phyloP scores from a whole-genome alignment of 2,329 filamentous ascomycete species.

The Botrytis pseudocinerea region DNA sequence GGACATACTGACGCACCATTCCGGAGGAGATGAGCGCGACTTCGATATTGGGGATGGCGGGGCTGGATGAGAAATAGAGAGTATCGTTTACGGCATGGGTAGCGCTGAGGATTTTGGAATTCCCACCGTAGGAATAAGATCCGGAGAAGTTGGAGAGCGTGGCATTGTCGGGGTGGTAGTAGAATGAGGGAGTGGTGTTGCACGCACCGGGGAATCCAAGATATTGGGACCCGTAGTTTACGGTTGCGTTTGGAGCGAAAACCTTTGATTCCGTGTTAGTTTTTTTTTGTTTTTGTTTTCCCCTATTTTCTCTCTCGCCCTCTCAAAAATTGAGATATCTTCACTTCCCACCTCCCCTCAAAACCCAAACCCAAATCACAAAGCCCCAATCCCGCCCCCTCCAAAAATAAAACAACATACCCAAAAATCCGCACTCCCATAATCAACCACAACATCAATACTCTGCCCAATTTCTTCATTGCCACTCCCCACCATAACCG shows the following conservation, averaged over 20 bases:
- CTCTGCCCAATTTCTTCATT: neutral
- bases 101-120: constrained; percentile 11
- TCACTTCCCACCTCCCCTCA: neutral
- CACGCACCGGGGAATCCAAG: constrained; percentile 12
- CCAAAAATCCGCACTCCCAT: constrained; percentile 21
- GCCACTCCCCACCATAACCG: neutral
- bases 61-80: neutral
- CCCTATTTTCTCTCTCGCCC: neutral
- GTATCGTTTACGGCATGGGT: neutral
- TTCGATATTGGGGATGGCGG: constrained; percentile 10
- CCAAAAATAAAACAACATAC: neutral
- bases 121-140: constrained; percentile 3
- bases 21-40: constrained; percentile 1
- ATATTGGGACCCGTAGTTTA: constrained; percentile 16
- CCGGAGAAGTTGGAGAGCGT: neutral
- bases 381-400: neutral
- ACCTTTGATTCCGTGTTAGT: neutral
- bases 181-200: neutral
- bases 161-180: neutral
- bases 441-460: constrained; percentile 22
- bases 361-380: neutral
- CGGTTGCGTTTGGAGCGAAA: constrained; percentile 15
- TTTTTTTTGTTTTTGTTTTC: neutral
- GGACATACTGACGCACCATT: neutral
- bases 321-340: neutral